These are phyloP conservation scores for Populus simonii DNA, from an alignment of 345 rosid species.

Conservation along the genomic window DNA sequence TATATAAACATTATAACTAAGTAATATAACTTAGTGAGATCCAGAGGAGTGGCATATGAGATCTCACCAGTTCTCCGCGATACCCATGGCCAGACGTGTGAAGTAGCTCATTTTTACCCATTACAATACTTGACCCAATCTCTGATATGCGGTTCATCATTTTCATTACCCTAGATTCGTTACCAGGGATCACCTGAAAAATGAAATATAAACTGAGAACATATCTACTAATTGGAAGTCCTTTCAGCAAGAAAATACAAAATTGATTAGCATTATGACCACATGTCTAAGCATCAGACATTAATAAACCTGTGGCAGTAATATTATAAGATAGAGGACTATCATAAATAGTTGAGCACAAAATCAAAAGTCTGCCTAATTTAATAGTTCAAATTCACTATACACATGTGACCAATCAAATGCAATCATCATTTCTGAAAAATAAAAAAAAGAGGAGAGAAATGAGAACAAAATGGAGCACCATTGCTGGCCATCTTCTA, in stretches of 20 bases:
- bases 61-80: slow-evolving; percentile 87
- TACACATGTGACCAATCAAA: not conserved
- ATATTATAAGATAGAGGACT: not conserved
- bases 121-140: slow-evolving; percentile 81
- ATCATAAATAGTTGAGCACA: not conserved
- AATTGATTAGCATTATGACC: not conserved
- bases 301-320: not conserved
- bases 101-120: slow-evolving; percentile 81
- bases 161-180: slow-evolving; percentile 94
- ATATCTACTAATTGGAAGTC: slow-evolving; percentile 1
- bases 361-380: not conserved
- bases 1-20: not conserved
- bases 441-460: not conserved
- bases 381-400: not conserved
- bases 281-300: not conserved
- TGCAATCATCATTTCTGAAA: not conserved
- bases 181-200: slow-evolving; percentile 93
- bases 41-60: slow-evolving; percentile 8
- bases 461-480: not conserved
- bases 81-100: slow-evolving; percentile 98
- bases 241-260: not conserved
- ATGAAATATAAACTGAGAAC: slow-evolving; percentile 5
- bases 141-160: slow-evolving; percentile 96
- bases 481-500: not conserved
- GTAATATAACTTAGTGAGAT: not conserved